Evolutionary conservation across 2,329 filamentous ascomycete species (phyloP).

Genomic region (Penicillium brevicompactum): DNA sequence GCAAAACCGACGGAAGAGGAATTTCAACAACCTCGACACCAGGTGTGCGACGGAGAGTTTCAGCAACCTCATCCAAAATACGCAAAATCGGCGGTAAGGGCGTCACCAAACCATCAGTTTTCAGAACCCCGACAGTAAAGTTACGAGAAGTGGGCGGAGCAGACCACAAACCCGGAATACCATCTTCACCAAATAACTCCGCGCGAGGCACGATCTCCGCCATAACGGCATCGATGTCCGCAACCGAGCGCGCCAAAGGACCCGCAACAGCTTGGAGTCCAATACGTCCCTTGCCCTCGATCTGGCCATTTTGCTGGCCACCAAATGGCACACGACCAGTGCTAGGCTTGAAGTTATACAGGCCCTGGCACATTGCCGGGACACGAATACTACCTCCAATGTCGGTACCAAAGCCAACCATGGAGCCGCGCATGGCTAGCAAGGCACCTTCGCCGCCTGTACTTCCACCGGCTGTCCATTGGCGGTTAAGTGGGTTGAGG

Average conservation of each 20-base stretch:
- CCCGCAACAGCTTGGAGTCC: slow-evolving; percentile 53
- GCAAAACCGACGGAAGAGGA: slow-evolving; percentile 54
- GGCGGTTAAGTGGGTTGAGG: slow-evolving; percentile 64
- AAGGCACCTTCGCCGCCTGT: slow-evolving; percentile 67
- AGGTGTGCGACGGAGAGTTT: slow-evolving; percentile 32
- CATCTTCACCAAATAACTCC: slow-evolving; percentile 55
- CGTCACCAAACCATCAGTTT: slow-evolving; percentile 42
- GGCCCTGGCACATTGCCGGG: slow-evolving; percentile 54
- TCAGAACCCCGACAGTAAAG: slow-evolving; percentile 46
- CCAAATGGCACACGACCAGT: slow-evolving; percentile 53
- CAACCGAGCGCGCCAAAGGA: slow-evolving; percentile 42
- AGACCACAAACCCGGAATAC: slow-evolving; percentile 44
- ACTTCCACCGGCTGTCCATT: slow-evolving; percentile 64
- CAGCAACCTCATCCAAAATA: slow-evolving; percentile 43
- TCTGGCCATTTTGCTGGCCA: slow-evolving; percentile 52
- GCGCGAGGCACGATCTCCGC: slow-evolving; percentile 53
- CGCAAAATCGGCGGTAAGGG: slow-evolving; percentile 44
- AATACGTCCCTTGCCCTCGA: slow-evolving; percentile 52
- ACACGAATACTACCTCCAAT: slow-evolving; percentile 53
- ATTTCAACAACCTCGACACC: slow-evolving; percentile 63
- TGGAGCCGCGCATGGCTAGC: slow-evolving; percentile 59
- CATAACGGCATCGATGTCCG: slow-evolving; percentile 52
- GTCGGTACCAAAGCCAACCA: slow-evolving; percentile 66
- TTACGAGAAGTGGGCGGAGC: slow-evolving; percentile 28
- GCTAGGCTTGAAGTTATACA: slow-evolving; percentile 56